Evolutionary conservation across 2,329 filamentous ascomycete genomes (phyloP).

Genomic region (Lasiodiplodia gonubiensis): DNA sequence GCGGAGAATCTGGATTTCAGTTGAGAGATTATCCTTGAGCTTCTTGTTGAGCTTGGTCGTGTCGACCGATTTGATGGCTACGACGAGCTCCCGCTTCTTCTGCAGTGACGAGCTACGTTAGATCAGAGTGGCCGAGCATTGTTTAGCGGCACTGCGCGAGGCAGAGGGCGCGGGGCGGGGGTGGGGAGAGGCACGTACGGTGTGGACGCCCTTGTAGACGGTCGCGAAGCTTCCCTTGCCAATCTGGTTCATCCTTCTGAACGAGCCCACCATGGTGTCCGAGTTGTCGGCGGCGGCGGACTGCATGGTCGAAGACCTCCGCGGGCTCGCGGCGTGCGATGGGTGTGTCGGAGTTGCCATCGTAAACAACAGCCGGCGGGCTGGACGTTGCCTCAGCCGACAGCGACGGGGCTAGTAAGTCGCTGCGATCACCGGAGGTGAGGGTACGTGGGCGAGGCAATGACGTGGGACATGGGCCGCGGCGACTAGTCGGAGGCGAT

Average conservation of each 20-base stretch:
- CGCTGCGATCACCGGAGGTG: conserved; percentile 28
- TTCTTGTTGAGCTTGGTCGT: conserved; percentile 91
- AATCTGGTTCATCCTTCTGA: conserved; percentile 84
- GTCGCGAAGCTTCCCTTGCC: conserved; percentile 97
- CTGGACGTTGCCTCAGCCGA: conserved; percentile 15
- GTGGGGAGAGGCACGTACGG: conserved; percentile 62
- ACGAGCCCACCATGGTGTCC: conserved; percentile 68
- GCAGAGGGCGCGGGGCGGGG: neutral
- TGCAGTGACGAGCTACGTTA: conserved; percentile 44
- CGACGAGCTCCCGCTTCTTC: conserved; percentile 81
- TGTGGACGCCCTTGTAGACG: conserved; percentile 86
- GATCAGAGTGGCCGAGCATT: conserved; percentile 19
- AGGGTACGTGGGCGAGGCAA: conserved; percentile 21
- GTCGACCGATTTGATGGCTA: conserved; percentile 97
- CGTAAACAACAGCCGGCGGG: conserved; percentile 11
- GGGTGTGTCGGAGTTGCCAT: conserved; percentile 27
- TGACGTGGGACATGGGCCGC: conserved; percentile 28
- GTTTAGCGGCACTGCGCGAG: neutral
- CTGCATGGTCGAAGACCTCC: conserved; percentile 23
- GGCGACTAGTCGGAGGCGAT: conserved; percentile 10
- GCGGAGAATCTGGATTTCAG: conserved; percentile 95
- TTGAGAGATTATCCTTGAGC: conserved; percentile 92
- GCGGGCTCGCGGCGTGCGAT: conserved; percentile 22
- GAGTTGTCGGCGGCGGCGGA: conserved; percentile 18
- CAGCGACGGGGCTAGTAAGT: conserved; percentile 21